Evolutionary conservation across 2,329 filamentous ascomycete genomes (phyloP).

Genomic region (Pseudogymnoascus sp.): DNA sequence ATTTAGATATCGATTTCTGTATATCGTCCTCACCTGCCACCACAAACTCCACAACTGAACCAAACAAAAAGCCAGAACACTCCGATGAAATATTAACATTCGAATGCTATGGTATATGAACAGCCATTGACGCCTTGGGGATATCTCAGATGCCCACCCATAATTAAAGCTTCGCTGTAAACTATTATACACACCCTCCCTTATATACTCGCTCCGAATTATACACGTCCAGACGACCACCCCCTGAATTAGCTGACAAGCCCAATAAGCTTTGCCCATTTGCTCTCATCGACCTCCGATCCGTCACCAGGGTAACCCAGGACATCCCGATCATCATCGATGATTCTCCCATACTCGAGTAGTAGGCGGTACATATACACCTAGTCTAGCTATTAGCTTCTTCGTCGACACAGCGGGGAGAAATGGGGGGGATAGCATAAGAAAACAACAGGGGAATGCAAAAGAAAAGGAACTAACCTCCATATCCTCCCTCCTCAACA

Average conservation of each 20-base stretch:
- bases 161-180: neutral
- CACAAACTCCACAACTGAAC: neutral
- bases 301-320: slow-evolving; percentile 30
- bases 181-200: neutral
- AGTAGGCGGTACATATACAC: slow-evolving; percentile 60
- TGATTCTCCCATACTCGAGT: slow-evolving; percentile 49
- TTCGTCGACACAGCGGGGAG: neutral
- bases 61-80: neutral
- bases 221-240: neutral
- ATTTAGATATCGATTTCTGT: neutral
- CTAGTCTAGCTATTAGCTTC: slow-evolving; percentile 27
- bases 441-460: neutral
- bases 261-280: neutral
- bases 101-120: neutral
- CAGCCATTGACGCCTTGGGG: neutral
- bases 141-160: neutral
- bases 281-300: slow-evolving; percentile 24
- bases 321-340: slow-evolving; percentile 31
- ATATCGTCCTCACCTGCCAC: neutral
- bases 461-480: slow-evolving; percentile 48
- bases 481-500: slow-evolving; percentile 63
- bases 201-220: neutral
- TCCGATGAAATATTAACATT: neutral
- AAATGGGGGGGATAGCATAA: slow-evolving; percentile 8
- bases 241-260: neutral